Conservation (phyloP, 2,329 filamentous ascomycete genomes). For the Alternaria novae-zelandiae region DNA sequence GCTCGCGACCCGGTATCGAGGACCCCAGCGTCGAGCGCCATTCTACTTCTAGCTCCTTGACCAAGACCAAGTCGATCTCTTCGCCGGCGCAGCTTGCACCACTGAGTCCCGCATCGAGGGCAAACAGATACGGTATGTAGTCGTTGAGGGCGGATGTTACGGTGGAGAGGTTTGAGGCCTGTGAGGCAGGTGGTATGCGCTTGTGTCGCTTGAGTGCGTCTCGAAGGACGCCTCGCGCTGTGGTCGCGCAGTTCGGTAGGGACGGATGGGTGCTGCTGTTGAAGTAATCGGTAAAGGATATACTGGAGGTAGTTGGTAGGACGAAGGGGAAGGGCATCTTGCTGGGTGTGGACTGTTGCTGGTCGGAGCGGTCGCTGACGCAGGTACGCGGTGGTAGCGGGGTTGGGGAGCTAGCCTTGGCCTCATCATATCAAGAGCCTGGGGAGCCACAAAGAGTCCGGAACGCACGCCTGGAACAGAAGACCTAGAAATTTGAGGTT, state of each 20-base stretch:
- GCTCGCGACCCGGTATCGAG: slow-evolving; percentile 63
- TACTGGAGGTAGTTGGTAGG: slow-evolving; percentile 86
- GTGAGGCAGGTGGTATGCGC: slow-evolving; percentile 74
- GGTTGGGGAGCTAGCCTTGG: slow-evolving; percentile 28
- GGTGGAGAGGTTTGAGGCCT: slow-evolving; percentile 71
- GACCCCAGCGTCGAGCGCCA: slow-evolving; percentile 84
- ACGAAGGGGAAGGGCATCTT: slow-evolving; percentile 88
- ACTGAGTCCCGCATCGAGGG: slow-evolving; percentile 75
- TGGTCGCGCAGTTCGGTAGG: slow-evolving; percentile 80
- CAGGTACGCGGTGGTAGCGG: slow-evolving; percentile 36
- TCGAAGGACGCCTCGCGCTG: slow-evolving; percentile 81
- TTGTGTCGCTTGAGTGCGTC: slow-evolving; percentile 89
- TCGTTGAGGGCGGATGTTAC: slow-evolving; percentile 73
- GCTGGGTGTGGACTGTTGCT: slow-evolving; percentile 14
- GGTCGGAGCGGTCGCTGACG: slow-evolving; percentile 23
- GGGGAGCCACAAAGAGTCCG: not conserved
- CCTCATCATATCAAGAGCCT: slow-evolving; percentile 17
- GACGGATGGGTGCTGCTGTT: slow-evolving; percentile 86
- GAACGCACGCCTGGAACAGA: not conserved
- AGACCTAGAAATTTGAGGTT: not conserved
- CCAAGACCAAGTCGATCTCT: slow-evolving; percentile 70
- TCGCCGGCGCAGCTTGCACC: slow-evolving; percentile 63
- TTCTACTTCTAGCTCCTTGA: slow-evolving; percentile 70
- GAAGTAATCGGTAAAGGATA: slow-evolving; percentile 80
- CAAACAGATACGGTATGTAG: slow-evolving; percentile 85